phyloP scores from a whole-genome alignment of 2,329 filamentous ascomycete genomes.

The Talaromyces sp. region DNA sequence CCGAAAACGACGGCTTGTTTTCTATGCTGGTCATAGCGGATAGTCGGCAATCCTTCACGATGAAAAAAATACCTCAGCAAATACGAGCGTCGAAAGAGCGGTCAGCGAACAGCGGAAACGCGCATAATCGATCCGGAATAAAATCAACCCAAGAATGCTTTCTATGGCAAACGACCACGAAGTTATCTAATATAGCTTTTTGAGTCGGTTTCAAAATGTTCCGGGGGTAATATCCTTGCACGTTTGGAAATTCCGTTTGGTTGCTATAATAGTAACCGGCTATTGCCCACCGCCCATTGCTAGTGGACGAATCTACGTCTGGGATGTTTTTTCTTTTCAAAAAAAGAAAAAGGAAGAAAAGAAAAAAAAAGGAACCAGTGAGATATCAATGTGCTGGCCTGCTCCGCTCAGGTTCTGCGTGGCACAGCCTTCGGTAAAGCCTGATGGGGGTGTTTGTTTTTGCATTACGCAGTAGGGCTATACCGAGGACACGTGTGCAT shows the following conservation, averaged over 20 bases:
- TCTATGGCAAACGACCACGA: background rate
- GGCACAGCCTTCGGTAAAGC: background rate
- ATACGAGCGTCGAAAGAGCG: background rate
- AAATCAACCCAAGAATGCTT: background rate
- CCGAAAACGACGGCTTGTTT: background rate
- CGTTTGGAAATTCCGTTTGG: background rate
- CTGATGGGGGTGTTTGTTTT: background rate
- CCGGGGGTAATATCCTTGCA: background rate
- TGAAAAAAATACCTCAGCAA: too few relatives aligned
- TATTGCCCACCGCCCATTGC: background rate
- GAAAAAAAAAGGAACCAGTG: background rate
- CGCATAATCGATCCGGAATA: background rate
- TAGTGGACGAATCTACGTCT: background rate
- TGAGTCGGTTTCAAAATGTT: background rate
- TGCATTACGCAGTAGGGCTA: background rate
- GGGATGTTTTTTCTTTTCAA: background rate
- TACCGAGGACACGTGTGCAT: background rate
- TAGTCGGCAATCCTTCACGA: background rate
- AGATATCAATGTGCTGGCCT: background rate
- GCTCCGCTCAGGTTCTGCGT: too few relatives aligned
- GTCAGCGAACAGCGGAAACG: background rate
- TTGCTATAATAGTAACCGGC: background rate
- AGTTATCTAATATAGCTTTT: background rate
- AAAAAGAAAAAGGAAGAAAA: too few relatives aligned
- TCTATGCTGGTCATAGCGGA: background rate